Base-by-base conservation (phyloP, 495 filamentous ascomycete genomes). In the Penicillium robsamsonii region DNA sequence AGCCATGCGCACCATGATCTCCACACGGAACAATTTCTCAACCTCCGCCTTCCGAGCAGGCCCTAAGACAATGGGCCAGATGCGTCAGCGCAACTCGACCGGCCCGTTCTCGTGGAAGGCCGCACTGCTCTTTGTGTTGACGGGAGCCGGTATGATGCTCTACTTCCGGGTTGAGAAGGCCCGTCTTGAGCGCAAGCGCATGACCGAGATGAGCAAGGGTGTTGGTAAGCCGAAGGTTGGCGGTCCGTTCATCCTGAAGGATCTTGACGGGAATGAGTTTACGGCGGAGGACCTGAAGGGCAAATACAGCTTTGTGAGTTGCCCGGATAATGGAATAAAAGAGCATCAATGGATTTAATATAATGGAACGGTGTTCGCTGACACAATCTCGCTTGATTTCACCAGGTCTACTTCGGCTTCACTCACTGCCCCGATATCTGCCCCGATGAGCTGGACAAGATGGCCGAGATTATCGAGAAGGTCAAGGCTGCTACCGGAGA, bases 391-490 rank as follows among this genome's bases (percentile, higher is more conserved):
- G 13, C 7, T 18, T 31, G 7, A 17, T 40, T 48, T 30, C 38
- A 38, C 43, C 59, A 88, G 89, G 85, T 97, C 43, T 98, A 98
- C 74, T 98, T 97, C 69, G 94, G 94, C 62, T 98, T 98, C 84
- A 91, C 91, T 13, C 92, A 96, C 73, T 98, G 94, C 70, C 94
- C 94, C 12, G 94, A 98, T 72, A 98, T 98, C 72, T 98, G 94
- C 79, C 94, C 94, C 29, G 94, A 98, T 62, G 94, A 98, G 77
- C 86, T 98, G 50, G 94, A 98, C 72, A 98, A 98, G 76, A 96
- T 98, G 92, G 90, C 92, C 46, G 77, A 78, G 59, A 96, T 96
- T 80, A 90, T 95, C 67, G 90, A 97, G 68, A 78, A 88, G 41
- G 91, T 94, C 46, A 79, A 84, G 61, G 81, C 67, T 18, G 59